These are phyloP conservation scores for Pyracantha coccinea DNA, from an alignment of 331 rosid genomes.

Conservation along the genomic window DNA sequence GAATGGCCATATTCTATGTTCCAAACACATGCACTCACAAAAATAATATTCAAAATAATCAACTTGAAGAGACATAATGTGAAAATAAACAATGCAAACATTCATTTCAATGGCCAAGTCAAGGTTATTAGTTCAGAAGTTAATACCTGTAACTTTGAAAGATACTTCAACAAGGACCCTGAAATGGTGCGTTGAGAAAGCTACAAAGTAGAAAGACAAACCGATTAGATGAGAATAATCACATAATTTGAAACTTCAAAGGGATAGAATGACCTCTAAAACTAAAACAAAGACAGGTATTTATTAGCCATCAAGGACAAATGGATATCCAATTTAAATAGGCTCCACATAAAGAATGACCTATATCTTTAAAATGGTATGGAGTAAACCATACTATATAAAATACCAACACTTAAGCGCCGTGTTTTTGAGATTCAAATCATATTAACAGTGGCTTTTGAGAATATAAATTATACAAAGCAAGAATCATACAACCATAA, in stretches of 20 bases:
- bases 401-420: not conserved
- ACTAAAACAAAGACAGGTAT: not conserved
- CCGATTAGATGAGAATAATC: not conserved
- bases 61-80: constrained; percentile 12
- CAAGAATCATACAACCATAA: constrained; percentile 4
- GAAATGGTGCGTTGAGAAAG: constrained; percentile 82
- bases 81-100: not conserved
- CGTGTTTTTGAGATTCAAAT: not conserved
- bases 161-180: constrained; percentile 81
- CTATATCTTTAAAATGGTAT: not conserved
- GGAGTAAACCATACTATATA: not conserved
- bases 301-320: not conserved
- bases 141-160: constrained; percentile 82
- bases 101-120: constrained; percentile 5
- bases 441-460: not conserved
- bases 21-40: not conserved
- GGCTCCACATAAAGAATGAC: not conserved
- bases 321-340: not conserved
- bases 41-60: not conserved
- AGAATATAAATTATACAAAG: not conserved
- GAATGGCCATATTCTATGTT: not conserved
- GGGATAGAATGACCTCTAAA: not conserved
- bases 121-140: constrained; percentile 4
- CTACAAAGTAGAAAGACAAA: constrained; percentile 34
- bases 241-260: not conserved